Base-by-base conservation (phyloP, 2,329 filamentous ascomycete genomes). In the Trichophyton schoenleinii region DNA sequence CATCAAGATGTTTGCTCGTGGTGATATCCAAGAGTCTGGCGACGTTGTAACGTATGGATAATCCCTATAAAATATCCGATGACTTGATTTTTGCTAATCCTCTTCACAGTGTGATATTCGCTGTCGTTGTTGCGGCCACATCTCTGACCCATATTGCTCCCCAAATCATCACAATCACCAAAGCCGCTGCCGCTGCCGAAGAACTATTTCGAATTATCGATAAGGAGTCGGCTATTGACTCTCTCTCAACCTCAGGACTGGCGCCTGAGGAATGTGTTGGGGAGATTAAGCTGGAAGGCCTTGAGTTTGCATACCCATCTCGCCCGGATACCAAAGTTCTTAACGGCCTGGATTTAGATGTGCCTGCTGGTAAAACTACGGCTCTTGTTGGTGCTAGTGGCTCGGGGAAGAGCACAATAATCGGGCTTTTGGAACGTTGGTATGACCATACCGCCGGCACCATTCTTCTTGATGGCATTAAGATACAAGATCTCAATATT, bases 191-290 rank as follows among this genome's bases (percentile, higher is more conserved):
- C 25, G 89, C 89, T 2, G 88, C 87, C 3, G 81, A 82, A 61
- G 92, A 94, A 77, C 91, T 95, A 64, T 92, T 85, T 77, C 87
- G 84, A 70, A 92, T 89, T 5, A 94, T 95, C 66, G 88, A 94
- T 71, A 85, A 89, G 58, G 69, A 77, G 2, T 92, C 89, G 0
- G 88, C 89, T 0, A 78, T 95, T 53, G 87, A 95, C 67, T 83
- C 89, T 0, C 81, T 82, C 4, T 80, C 79, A 3, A 79, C 83
- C 0, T 75, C 78, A 2, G 89, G 89, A 11, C 78, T 81, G 63
- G 88, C 81, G 67, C 79, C 90, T 1, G 83, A 87, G 1, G 72
- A 80, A 18, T 78, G 91, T 3, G 77, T 84, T 61, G 89, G 89
- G 38, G 82, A 81, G 18, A 83, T 95, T 60, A 84, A 87, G 63